These are phyloP conservation scores for Leccinum obscurum DNA, from an alignment of 768 basidiomycete species.

Conservation along the genomic window DNA sequence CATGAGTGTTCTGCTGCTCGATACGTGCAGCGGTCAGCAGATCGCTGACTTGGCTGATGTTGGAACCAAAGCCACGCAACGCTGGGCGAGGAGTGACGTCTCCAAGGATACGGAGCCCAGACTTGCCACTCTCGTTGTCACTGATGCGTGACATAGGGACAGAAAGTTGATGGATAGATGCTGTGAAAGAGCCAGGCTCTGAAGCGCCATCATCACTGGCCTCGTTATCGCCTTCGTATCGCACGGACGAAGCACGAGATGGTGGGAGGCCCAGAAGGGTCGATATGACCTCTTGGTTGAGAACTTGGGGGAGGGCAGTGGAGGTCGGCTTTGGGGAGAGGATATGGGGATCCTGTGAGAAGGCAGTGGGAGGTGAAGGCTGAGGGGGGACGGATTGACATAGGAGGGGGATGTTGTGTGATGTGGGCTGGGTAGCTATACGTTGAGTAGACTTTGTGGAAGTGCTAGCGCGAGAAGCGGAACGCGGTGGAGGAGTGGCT, in stretches of 20 bases:
- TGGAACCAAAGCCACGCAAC: constrained; percentile 36
- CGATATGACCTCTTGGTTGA: constrained; percentile 70
- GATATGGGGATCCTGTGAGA: constrained; percentile 39
- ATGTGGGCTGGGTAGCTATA: constrained; percentile 13
- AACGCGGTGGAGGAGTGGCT: constrained; percentile 39
- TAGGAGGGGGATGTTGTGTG: constrained; percentile 6
- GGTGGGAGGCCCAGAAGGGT: constrained; percentile 57
- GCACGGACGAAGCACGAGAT: constrained; percentile 38
- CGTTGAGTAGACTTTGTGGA: constrained; percentile 20
- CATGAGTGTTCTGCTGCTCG: constrained; percentile 17
- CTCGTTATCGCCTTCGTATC: constrained; percentile 64
- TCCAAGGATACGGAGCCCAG: constrained; percentile 26
- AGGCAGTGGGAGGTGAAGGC: constrained; percentile 18
- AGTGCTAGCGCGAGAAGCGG: constrained; percentile 18
- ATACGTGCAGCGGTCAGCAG: constrained; percentile 26
- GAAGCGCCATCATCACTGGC: constrained; percentile 34
- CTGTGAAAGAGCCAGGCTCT: constrained; percentile 41
- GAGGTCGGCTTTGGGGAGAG: constrained; percentile 58
- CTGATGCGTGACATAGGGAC: constrained; percentile 16
- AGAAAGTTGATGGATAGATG: constrained; percentile 39
- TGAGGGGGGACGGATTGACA: constrained; percentile 10
- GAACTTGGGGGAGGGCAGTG: constrained; percentile 57
- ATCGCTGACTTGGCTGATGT: constrained; percentile 31
- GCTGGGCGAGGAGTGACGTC: constrained; percentile 69
- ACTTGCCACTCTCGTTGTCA: constrained; percentile 22